Percentiles rank a stretch among this genome's conserved stretches.
phyloP scores from a whole-genome alignment of 371 early-diverging fungal genomes.

The Mucor plumbeus region DNA sequence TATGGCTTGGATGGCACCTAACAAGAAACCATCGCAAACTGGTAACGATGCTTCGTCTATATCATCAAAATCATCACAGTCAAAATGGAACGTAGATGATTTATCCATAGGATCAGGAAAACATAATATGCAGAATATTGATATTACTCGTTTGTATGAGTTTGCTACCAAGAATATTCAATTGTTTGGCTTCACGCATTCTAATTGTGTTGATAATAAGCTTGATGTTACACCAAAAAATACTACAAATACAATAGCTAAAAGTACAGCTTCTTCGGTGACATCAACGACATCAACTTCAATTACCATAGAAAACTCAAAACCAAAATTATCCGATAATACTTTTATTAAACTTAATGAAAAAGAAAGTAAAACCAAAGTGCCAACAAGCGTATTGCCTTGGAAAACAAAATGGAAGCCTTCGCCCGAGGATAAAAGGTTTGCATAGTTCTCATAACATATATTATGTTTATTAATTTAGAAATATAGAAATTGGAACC shows the following conservation, averaged over 20 bases:
- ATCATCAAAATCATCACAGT: constrained; percentile 8
- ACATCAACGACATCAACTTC: background rate
- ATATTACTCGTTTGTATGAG: constrained; percentile 32
- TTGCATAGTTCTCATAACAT: background rate
- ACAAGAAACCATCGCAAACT: constrained; percentile 6
- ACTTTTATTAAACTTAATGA: constrained; percentile 16
- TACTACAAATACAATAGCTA: background rate
- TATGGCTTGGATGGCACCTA: constrained; percentile 35
- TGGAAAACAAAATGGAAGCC: constrained; percentile 62
- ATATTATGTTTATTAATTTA: background rate
- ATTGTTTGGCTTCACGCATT: background rate
- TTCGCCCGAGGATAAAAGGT: constrained; percentile 59
- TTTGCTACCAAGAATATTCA: constrained; percentile 32
- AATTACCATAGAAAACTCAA: background rate
- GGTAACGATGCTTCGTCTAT: constrained; percentile 8
- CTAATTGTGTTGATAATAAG: background rate
- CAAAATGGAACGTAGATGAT: background rate
- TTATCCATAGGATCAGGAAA: background rate
- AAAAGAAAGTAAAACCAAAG: constrained; percentile 39
- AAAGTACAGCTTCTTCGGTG: background rate
- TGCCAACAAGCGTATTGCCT: constrained; percentile 50
- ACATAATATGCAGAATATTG: constrained; percentile 9
- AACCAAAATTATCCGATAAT: background rate
- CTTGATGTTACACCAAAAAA: background rate
- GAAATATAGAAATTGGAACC: constrained; percentile 63